Conservation (phyloP, 148 eudicot species). For the Fagopyrum esculentum region DNA sequence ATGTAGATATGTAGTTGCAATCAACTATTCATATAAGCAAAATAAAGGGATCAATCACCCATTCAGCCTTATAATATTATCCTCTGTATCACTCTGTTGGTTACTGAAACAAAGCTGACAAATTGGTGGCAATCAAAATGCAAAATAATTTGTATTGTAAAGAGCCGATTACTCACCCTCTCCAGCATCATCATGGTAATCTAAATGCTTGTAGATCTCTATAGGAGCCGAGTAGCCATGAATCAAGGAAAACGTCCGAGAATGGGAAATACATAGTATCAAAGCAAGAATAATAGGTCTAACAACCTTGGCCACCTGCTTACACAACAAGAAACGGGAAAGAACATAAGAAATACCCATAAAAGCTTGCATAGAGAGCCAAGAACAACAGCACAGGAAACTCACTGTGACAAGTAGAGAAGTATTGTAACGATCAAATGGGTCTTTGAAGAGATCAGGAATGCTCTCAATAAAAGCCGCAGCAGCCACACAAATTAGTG, state of each 20-base stretch:
- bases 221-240: conserved; percentile 93
- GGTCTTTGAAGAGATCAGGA: conserved; percentile 82
- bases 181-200: conserved; percentile 78
- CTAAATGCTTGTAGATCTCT: conserved; percentile 94
- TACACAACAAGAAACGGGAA: conserved; percentile 12
- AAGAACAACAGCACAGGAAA: conserved; percentile 5
- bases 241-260: conserved; percentile 85
- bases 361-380: conserved; percentile 8
- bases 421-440: conserved; percentile 41
- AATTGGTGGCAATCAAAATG: not conserved
- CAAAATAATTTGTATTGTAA: not conserved
- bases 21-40: no score
- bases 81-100: not conserved
- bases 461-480: conserved; percentile 84
- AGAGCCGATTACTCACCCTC: conserved; percentile 36
- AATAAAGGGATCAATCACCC: no score
- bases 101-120: not conserved
- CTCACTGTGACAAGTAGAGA: conserved; percentile 54
- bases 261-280: conserved; percentile 70
- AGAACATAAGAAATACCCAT: conserved; percentile 14
- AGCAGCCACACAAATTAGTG: conserved; percentile 94
- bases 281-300: conserved; percentile 76
- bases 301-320: conserved; percentile 61
- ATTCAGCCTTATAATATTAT: no score
- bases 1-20: not conserved